Evolutionary conservation across 768 basidiomycete species (phyloP).

Genomic region (Lentinula guzmanii): DNA sequence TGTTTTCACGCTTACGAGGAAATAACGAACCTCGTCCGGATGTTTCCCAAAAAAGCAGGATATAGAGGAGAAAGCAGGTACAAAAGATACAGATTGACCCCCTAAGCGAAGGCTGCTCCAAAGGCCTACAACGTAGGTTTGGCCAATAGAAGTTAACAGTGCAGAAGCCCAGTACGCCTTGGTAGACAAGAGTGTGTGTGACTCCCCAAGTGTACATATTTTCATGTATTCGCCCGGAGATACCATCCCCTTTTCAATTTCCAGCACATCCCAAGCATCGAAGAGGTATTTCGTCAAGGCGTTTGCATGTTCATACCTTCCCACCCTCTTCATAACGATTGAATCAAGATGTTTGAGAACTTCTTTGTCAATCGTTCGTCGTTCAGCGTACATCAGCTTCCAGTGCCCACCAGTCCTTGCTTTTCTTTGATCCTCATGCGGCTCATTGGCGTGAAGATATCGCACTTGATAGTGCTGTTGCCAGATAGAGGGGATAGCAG

Average conservation of each 20-base stretch:
- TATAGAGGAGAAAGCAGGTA: constrained; percentile 39
- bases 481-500: constrained; percentile 39
- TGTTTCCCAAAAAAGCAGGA: constrained; percentile 48
- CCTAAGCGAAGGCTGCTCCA: constrained; percentile 24
- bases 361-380: constrained; percentile 36
- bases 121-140: constrained; percentile 29
- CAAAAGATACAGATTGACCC: constrained; percentile 25
- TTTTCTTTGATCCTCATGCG: constrained; percentile 29
- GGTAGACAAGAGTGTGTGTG: constrained; percentile 21
- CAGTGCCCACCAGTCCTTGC: constrained; percentile 30
- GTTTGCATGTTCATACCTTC: constrained; percentile 32
- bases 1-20: not conserved
- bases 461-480: constrained; percentile 43
- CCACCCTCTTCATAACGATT: constrained; percentile 30
- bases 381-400: constrained; percentile 37
- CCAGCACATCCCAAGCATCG: constrained; percentile 53
- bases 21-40: constrained; percentile 30
- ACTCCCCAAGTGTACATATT: not conserved
- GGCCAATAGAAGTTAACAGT: constrained; percentile 37
- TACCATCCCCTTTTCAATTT: constrained; percentile 23
- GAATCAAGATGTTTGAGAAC: constrained; percentile 34
- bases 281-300: constrained; percentile 35
- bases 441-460: constrained; percentile 35
- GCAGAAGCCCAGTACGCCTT: constrained; percentile 46
- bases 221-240: not conserved